Evolutionary conservation across 768 basidiomycete species (phyloP).

Genomic region (Phallus indusiatus): DNA sequence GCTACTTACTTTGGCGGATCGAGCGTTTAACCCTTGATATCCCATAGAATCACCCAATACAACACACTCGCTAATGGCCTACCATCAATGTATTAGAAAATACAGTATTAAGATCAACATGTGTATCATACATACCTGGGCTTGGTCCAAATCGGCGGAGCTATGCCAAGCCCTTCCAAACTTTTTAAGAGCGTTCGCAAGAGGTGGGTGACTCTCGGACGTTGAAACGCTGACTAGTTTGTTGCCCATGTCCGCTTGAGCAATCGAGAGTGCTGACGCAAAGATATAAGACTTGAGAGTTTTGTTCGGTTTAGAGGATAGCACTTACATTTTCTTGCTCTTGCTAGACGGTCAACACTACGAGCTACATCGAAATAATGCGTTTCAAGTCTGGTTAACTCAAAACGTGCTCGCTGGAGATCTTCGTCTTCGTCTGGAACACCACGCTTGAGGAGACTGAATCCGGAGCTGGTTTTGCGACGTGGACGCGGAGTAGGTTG

Average conservation of each 20-base stretch:
- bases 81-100: too few species aligned
- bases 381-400: conserved; percentile 84
- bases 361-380: conserved; percentile 91
- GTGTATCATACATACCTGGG: too few species aligned
- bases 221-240: conserved; percentile 84
- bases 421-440: conserved; percentile 95
- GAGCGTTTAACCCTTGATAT: conserved; percentile 95
- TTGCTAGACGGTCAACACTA: conserved; percentile 78
- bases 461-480: conserved; percentile 64
- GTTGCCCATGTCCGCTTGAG: conserved; percentile 87
- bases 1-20: conserved; percentile 63
- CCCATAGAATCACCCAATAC: conserved; percentile 93
- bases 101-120: too few species aligned
- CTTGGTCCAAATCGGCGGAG: conserved; percentile 79
- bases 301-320: neutral
- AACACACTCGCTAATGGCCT: conserved; percentile 87
- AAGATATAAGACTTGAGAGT: conserved; percentile 7
- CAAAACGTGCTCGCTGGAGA: conserved; percentile 80
- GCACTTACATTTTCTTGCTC: conserved; percentile 61
- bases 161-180: conserved; percentile 82
- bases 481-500: conserved; percentile 72
- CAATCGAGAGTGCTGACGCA: conserved; percentile 57
- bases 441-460: conserved; percentile 64
- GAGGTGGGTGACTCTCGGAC: conserved; percentile 76
- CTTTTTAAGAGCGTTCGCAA: conserved; percentile 78